Evolutionary conservation across 768 basidiomycete genomes (phyloP).

Genomic region (Rhizopogon vinicolor): DNA sequence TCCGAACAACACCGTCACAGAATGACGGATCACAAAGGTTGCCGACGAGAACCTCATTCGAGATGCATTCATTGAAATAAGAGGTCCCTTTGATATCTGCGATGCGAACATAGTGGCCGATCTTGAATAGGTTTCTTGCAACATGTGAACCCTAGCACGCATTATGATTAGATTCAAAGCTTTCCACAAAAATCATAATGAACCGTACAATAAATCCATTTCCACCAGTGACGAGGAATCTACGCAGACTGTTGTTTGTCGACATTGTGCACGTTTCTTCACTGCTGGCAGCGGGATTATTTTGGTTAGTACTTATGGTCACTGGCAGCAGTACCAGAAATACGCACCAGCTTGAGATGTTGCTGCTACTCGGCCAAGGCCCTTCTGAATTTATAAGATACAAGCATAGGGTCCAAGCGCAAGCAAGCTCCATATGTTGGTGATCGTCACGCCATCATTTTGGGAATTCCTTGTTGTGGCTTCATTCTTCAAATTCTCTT

Average conservation of each 20-base stretch:
- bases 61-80: conserved; percentile 18
- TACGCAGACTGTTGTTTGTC: conserved; percentile 1
- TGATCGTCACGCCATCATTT: no score
- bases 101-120: conserved; percentile 35
- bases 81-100: conserved; percentile 33
- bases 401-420: no score
- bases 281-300: no score
- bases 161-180: not conserved
- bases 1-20: conserved; percentile 34
- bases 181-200: not conserved
- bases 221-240: conserved; percentile 44
- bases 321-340: not conserved
- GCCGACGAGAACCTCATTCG: conserved; percentile 35
- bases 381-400: no score
- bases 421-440: no score
- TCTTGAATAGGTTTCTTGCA: conserved; percentile 31
- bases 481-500: no score
- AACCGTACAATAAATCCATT: conserved; percentile 48
- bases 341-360: not conserved
- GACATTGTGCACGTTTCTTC: not conserved
- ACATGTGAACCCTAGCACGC: conserved; percentile 46
- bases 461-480: no score
- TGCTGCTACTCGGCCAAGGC: no score
- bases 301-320: not conserved
- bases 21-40: conserved; percentile 41